phyloP scores from a whole-genome alignment of 2,329 filamentous ascomycete genomes.

The Apiospora koreana region DNA sequence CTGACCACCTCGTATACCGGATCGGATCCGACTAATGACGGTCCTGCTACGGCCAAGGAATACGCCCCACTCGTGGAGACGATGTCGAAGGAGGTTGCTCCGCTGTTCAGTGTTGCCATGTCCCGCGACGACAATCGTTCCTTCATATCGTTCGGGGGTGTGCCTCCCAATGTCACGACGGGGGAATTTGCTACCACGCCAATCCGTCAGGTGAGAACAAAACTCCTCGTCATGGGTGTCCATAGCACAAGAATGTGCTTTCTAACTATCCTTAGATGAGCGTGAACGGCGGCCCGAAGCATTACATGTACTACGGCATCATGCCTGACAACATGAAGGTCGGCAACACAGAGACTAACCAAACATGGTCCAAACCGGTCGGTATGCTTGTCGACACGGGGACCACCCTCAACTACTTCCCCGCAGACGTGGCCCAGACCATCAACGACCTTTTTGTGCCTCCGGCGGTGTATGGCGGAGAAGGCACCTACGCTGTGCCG shows the following conservation, averaged over 20 bases:
- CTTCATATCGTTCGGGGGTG: slow-evolving; percentile 34
- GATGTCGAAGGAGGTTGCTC: slow-evolving; percentile 23
- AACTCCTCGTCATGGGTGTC: neutral
- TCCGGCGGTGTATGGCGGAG: slow-evolving; percentile 22
- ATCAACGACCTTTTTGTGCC: slow-evolving; percentile 33
- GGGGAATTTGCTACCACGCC: slow-evolving; percentile 28
- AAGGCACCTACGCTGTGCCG: slow-evolving; percentile 24
- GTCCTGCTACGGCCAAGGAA: slow-evolving; percentile 21
- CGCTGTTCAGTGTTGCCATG: slow-evolving; percentile 33
- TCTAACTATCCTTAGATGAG: slow-evolving; percentile 15
- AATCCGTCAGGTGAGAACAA: slow-evolving; percentile 27
- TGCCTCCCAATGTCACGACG: slow-evolving; percentile 30
- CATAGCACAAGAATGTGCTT: slow-evolving; percentile 13
- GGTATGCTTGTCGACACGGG: slow-evolving; percentile 34
- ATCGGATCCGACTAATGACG: slow-evolving; percentile 22
- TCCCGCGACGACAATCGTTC: slow-evolving; percentile 33
- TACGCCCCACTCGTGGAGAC: slow-evolving; percentile 33
- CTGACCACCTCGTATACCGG: slow-evolving; percentile 30
- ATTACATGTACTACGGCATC: slow-evolving; percentile 34
- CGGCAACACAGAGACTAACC: slow-evolving; percentile 20
- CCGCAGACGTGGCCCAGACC: slow-evolving; percentile 26
- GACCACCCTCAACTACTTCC: slow-evolving; percentile 34
- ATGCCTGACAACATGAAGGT: slow-evolving; percentile 21
- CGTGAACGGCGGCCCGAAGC: slow-evolving; percentile 10
- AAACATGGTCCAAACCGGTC: slow-evolving; percentile 22